Evolutionary conservation across 371 early-diverging fungal species (phyloP).

Genomic region (Circinella umbellata): DNA sequence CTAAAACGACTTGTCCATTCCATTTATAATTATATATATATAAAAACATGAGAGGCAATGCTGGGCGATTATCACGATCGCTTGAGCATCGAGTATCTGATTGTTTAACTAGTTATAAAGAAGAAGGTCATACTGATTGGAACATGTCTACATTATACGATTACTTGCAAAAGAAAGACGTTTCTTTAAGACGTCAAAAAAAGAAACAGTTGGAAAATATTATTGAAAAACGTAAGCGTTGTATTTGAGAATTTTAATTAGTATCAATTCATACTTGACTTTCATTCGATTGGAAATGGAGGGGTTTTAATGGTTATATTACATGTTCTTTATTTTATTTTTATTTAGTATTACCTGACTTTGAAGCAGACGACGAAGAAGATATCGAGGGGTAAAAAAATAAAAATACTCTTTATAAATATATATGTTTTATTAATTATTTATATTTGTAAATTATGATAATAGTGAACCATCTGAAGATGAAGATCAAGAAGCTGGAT

Average conservation of each 20-base stretch:
- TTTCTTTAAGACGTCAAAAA: slow-evolving; percentile 53
- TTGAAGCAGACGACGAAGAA: background rate
- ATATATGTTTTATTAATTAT: background rate
- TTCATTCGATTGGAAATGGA: no score
- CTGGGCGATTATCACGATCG: slow-evolving; percentile 29
- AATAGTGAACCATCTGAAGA: slow-evolving; percentile 32
- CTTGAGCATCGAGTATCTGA: slow-evolving; percentile 30
- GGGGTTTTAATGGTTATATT: no score
- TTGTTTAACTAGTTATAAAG: slow-evolving; percentile 37
- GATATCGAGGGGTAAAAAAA: background rate
- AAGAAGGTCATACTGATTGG: slow-evolving; percentile 38
- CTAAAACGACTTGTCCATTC: no score
- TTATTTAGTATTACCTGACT: slow-evolving; percentile 12
- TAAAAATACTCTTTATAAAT: background rate
- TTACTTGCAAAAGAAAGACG: slow-evolving; percentile 53
- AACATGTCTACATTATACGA: slow-evolving; percentile 38
- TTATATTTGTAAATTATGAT: background rate
- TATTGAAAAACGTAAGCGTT: slow-evolving; percentile 47
- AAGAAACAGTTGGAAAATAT: slow-evolving; percentile 47
- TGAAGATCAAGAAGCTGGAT: slow-evolving; percentile 38
- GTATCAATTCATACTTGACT: background rate
- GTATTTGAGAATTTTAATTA: background rate
- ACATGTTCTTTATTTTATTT: background rate
- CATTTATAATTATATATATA: background rate
- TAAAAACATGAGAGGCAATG: slow-evolving; percentile 6